Conservation (phyloP, 768 basidiomycete species). For the Cantharellus cinnabarinus region DNA sequence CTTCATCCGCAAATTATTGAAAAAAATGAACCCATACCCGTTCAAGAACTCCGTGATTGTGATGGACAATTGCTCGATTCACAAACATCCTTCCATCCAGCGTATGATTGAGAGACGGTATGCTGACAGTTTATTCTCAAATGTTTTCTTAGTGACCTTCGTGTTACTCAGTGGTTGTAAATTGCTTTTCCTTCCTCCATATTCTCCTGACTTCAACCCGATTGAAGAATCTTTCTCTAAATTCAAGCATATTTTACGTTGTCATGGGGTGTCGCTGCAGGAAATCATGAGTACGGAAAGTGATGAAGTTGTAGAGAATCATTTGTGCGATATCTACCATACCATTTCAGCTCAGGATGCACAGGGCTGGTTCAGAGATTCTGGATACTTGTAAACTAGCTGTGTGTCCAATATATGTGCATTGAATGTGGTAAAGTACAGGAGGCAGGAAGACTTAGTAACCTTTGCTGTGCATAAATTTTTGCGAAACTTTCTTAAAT, state of each 20-base stretch:
- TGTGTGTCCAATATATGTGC: no score
- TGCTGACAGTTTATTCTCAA: not conserved
- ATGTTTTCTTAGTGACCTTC: not conserved
- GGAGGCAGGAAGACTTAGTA: no score
- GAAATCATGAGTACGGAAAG: constrained; percentile 7
- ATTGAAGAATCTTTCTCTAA: constrained; percentile 5
- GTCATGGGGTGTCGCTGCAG: constrained; percentile 1
- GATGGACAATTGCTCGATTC: constrained; percentile 8
- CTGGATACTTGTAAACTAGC: no score
- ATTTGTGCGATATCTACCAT: no score
- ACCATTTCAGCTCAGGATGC: no score
- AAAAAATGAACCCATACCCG: constrained; percentile 6
- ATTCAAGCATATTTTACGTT: constrained; percentile 2
- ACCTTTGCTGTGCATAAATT: no score
- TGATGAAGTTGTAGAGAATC: not conserved
- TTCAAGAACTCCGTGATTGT: constrained; percentile 6
- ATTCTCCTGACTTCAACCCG: constrained; percentile 6
- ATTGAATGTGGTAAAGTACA: no score
- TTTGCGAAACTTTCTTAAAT: no score
- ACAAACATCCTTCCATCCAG: not conserved
- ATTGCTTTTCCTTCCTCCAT: constrained; percentile 3
- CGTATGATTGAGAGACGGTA: constrained; percentile 6
- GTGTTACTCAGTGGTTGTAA: not conserved
- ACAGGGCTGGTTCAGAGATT: no score
- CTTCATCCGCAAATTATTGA: not conserved